Conservation (phyloP, 352 stramenopile genomes). For the Globisporangium emineosum region DNA sequence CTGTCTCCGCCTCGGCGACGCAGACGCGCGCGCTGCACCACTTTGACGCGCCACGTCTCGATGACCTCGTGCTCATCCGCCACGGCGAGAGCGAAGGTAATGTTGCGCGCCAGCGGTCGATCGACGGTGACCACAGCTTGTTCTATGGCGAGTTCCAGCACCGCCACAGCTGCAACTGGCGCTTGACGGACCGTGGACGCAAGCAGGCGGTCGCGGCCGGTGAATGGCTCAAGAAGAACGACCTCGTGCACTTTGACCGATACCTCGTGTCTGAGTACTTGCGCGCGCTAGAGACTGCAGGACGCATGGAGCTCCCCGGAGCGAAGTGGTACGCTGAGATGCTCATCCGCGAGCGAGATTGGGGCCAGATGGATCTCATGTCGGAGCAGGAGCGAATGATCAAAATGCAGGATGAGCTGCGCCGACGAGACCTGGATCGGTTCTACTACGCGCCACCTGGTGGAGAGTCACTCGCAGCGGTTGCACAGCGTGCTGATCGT, state of each 20-base stretch:
- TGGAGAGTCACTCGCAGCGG: slow-evolving; percentile 77
- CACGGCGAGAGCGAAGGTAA: slow-evolving; percentile 90
- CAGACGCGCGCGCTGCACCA: slow-evolving; percentile 18
- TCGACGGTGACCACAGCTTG: slow-evolving; percentile 80
- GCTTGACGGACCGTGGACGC: slow-evolving; percentile 80
- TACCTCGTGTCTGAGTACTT: slow-evolving; percentile 88
- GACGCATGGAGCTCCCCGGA: slow-evolving; percentile 65
- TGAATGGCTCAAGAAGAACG: slow-evolving; percentile 81
- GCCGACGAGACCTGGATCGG: slow-evolving; percentile 72
- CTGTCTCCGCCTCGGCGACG: not conserved
- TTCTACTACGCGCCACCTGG: slow-evolving; percentile 87
- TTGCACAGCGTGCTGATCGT: slow-evolving; percentile 79
- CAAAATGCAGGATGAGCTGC: slow-evolving; percentile 88
- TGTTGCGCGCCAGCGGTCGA: slow-evolving; percentile 77
- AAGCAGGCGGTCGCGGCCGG: slow-evolving; percentile 68
- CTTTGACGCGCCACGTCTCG: slow-evolving; percentile 51
- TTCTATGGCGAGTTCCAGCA: slow-evolving; percentile 87
- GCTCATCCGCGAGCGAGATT: slow-evolving; percentile 86
- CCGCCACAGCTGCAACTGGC: slow-evolving; percentile 87
- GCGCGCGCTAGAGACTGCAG: slow-evolving; percentile 83
- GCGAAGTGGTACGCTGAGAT: slow-evolving; percentile 87
- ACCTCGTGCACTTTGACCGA: slow-evolving; percentile 74
- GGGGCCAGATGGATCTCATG: slow-evolving; percentile 89
- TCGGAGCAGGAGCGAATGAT: slow-evolving; percentile 82
- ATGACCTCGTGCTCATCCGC: slow-evolving; percentile 84